phyloP scores from a whole-genome alignment of 208 protist genomes.

The Phytomonas sp. region DNA sequence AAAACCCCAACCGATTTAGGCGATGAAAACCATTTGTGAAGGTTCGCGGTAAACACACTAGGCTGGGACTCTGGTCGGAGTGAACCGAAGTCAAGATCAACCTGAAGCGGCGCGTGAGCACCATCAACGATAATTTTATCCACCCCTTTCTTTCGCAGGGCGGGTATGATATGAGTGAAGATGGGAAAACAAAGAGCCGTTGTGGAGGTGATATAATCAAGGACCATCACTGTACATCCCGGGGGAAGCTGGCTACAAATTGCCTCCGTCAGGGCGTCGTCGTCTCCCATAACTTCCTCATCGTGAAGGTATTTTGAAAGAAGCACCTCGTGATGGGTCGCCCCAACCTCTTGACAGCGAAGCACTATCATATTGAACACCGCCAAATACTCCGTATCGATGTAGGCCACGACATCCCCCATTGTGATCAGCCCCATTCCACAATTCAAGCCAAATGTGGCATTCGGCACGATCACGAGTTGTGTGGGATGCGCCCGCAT shows the following conservation, averaged over 20 bases:
- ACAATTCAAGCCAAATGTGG: conserved; percentile 83
- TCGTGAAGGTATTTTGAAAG: conserved; percentile 57
- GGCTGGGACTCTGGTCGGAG: conserved; percentile 44
- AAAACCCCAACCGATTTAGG: conserved; percentile 85
- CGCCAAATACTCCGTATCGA: conserved; percentile 79
- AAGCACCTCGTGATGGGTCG: conserved; percentile 50
- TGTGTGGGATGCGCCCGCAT: conserved; percentile 61
- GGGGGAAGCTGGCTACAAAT: conserved; percentile 54
- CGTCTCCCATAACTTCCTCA: conserved; percentile 50
- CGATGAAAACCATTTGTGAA: conserved; percentile 89
- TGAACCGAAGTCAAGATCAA: conserved; percentile 61
- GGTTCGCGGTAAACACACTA: conserved; percentile 76
- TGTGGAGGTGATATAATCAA: conserved; percentile 88
- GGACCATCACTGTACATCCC: conserved; percentile 61
- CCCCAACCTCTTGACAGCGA: conserved; percentile 64
- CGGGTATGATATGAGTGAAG: conserved; percentile 77
- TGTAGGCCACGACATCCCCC: conserved; percentile 68
- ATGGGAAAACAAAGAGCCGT: conserved; percentile 67
- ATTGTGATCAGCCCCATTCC: conserved; percentile 64
- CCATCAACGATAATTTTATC: conserved; percentile 85
- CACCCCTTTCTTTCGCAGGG: conserved; percentile 53
- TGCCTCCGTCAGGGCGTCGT: conserved; percentile 42
- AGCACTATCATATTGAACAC: conserved; percentile 90
- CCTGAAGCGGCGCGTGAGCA: conserved; percentile 75
- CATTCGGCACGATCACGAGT: conserved; percentile 86